Conservation (phyloP, 2,329 filamentous ascomycete species). For the Sordariomycetes sp. region DNA sequence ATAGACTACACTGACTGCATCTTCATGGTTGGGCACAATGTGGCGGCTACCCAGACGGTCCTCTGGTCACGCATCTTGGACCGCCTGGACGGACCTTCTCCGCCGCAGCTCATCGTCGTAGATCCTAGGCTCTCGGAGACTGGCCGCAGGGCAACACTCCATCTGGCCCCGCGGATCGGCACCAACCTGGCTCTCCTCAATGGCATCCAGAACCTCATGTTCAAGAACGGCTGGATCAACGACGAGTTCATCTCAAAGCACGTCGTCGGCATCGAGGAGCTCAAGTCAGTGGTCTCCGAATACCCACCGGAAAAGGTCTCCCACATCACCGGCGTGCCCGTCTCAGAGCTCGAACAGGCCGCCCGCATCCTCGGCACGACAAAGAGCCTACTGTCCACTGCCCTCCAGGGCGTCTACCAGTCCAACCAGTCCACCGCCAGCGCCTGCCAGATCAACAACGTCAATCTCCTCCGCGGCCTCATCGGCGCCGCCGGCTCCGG, state of each 20-base stretch:
- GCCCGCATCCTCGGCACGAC: conserved; percentile 20
- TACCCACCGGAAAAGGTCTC: conserved; percentile 21
- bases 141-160: conserved; percentile 20
- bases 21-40: conserved; percentile 24
- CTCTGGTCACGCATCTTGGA: conserved; percentile 23
- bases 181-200: conserved; percentile 25
- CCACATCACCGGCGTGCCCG: conserved; percentile 21
- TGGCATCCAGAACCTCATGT: conserved; percentile 22
- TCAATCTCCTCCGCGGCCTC: conserved; percentile 22
- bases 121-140: conserved; percentile 21
- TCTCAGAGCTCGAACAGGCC: conserved; percentile 16
- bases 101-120: conserved; percentile 22
- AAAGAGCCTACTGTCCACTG: conserved; percentile 20
- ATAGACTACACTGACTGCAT: conserved; percentile 24
- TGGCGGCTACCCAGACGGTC: conserved; percentile 23
- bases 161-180: conserved; percentile 20
- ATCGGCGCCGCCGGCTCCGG: conserved; percentile 23
- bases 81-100: conserved; percentile 19
- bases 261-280: conserved; percentile 15
- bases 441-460: conserved; percentile 28
- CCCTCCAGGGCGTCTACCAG: conserved; percentile 26
- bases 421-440: conserved; percentile 26
- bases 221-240: conserved; percentile 23
- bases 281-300: conserved; percentile 15
- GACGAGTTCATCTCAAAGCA: conserved; percentile 17